Evolutionary conservation across 805 yeast species (phyloP), one percentile per base, ranked within the genome.

Genomic region (Cyberlindnera mrakii): DNA sequence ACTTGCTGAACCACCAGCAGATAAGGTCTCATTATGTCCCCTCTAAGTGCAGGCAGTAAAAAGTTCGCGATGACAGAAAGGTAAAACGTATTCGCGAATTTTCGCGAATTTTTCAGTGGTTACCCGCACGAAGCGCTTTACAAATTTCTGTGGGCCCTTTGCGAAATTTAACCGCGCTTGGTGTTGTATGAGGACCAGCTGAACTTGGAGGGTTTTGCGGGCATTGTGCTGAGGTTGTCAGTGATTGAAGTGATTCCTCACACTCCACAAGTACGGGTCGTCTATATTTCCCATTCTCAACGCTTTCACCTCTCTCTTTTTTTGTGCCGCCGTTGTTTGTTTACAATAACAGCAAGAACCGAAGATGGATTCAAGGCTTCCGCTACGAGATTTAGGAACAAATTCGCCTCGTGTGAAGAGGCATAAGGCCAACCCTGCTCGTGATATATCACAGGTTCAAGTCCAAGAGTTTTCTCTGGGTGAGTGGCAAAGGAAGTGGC

Each of bases 401-500:
- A 57, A 57, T 45, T 57, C 62, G 13, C 62, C 62, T 14, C 51
- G 55, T 23, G 48, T 54, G 33, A 56, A 56, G 46, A 46, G 58
- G 30, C 59, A 54, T 43, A 57, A 55, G 39, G 31, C 39, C 36
- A 23, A 43, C 37, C 15, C 46, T 35, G 33, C 39, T 31, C n/a
- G 44, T 47, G 8, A 44, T 38, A 16, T 39, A 42, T 10, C 48
- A 41, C 47, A 47, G 34, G 42, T 35, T 5, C 48, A 38, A 9
- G 37, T 34, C 4, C 46, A 44, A 16, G 44, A 43, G 1, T 48
- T 50, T 11, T 50, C 56, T 42, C 57, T 80, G 39, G 63, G 60
- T 40, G 70, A 68, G 47, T 80, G 86, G 86, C 82, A 77, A 52
- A 65, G 63, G 30, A 71, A 72, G 39, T 80, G 86, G 86, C 63